Percentiles rank a stretch among this genome's conserved stretches.
phyloP scores from a whole-genome alignment of 805 yeast species.

The Torulaspora franciscae region DNA sequence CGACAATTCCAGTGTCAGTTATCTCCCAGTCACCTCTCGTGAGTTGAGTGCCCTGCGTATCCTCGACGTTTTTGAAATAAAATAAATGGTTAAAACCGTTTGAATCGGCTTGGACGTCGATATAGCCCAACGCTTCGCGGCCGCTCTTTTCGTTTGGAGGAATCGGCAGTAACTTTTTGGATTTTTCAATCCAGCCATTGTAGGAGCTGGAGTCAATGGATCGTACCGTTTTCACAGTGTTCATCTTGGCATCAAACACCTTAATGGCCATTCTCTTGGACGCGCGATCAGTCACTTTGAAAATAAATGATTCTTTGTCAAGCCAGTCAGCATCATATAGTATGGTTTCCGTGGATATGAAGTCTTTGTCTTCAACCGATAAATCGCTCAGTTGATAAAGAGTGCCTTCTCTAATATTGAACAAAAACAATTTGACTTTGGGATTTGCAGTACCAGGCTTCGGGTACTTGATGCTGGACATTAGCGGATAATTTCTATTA shows the following conservation, averaged over 20 bases:
- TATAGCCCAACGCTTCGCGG: conserved; percentile 46
- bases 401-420: conserved; percentile 33
- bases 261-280: conserved; percentile 53
- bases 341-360: conserved; percentile 42
- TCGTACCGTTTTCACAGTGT: conserved; percentile 39
- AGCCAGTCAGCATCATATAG: conserved; percentile 64
- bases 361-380: conserved; percentile 5
- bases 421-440: conserved; percentile 43
- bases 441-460: conserved; percentile 70
- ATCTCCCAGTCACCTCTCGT: conserved; percentile 51
- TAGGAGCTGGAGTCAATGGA: conserved; percentile 42
- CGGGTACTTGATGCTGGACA: conserved; percentile 55
- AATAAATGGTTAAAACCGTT: conserved; percentile 61
- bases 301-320: conserved; percentile 42
- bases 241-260: conserved; percentile 36
- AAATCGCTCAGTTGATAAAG: conserved; percentile 25
- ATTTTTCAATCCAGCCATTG: conserved; percentile 58
- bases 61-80: conserved; percentile 45
- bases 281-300: conserved; percentile 59
- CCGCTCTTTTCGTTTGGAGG: conserved; percentile 36
- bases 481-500: conserved; percentile 43
- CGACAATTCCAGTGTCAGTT: conserved; percentile 42
- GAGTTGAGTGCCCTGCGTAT: conserved; percentile 40
- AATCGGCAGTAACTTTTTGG: conserved; percentile 37
- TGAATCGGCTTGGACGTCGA: conserved; percentile 52